Conservation (phyloP, 345 rosid genomes). For the Eucalyptus fibrosa region DNA sequence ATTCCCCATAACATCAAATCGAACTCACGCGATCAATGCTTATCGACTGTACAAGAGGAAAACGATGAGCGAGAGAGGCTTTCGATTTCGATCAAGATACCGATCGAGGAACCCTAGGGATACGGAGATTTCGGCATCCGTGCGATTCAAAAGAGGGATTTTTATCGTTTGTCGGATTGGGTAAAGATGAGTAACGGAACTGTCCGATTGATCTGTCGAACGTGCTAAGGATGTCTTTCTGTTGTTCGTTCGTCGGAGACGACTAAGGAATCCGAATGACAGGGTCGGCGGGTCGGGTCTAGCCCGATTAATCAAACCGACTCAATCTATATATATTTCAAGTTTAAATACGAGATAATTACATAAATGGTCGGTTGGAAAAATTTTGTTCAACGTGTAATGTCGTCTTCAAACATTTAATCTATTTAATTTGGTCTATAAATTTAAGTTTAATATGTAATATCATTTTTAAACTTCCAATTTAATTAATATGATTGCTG, state of each 20-base stretch:
- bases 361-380: not conserved
- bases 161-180: not conserved
- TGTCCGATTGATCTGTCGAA: not conserved
- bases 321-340: no score
- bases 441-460: no score
- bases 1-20: slow-evolving; percentile 50
- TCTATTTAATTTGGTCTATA: no score
- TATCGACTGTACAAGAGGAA: not conserved
- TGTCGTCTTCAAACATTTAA: accelerated
- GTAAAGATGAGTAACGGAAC: not conserved
- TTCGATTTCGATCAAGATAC: not conserved
- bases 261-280: not conserved
- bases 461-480: accelerated
- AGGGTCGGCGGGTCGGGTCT: not conserved
- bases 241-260: not conserved
- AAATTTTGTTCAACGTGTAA: accelerated
- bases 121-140: not conserved
- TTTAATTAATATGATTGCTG: no score
- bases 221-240: not conserved
- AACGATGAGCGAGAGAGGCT: not conserved
- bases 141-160: not conserved
- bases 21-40: not conserved
- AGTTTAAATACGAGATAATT: not conserved
- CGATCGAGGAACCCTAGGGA: not conserved
- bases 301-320: not conserved